Evolutionary conservation across 1,139 yeast genomes (phyloP), one percentile per base, ranked within the genome.

Genomic region (Sugiyamaella castrensis): DNA sequence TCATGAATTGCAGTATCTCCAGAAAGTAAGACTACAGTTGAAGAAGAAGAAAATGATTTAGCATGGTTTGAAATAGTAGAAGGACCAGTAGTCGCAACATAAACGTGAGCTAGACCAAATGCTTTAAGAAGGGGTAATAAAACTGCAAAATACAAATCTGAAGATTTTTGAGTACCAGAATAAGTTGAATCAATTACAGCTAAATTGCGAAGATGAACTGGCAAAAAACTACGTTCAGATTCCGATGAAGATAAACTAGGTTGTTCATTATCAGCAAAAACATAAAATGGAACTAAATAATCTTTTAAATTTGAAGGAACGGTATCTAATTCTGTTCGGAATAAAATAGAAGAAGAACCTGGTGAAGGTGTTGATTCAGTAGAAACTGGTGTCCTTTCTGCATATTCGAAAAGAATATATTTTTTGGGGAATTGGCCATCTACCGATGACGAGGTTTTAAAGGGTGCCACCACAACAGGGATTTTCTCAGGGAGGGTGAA

Each of bases 1-100:
- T 89, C 98, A 45, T 77, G 80, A 10, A 88, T 71, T 1, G 95
- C 82, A 0, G 97, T 89, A 60, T 89, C 97, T 1, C 97, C 97
- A 43, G 95, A 85, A 19, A 89, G 67, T 37, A 89, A 70, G 1
- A 87, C 64, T 2, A 87, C 71, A 0, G 85, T 77, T 24, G 67
- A 54, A 1, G 64, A 55, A 5, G 64, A 56, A 4, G 65, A 50
- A 37, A 68, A 65, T 12, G 63, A 54, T 32, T 46, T 45, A 2
- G 72, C 71, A 43, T 65, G 64, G 28, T 62, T 60, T 4, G 60
- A 53, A 39, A 68, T 62, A 31, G 71, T 63, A 11, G 52, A 45
- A 1, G 63, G 53, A n/a, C 63, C 53, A n/a, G 62, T 56, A 1
- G 72, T 68, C 11, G 69, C 62, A 8, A 68, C 69, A 51, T 68